These are phyloP conservation scores for Mucor velutinosus DNA, from an alignment of 371 early-diverging fungal species.

Conservation along the genomic window DNA sequence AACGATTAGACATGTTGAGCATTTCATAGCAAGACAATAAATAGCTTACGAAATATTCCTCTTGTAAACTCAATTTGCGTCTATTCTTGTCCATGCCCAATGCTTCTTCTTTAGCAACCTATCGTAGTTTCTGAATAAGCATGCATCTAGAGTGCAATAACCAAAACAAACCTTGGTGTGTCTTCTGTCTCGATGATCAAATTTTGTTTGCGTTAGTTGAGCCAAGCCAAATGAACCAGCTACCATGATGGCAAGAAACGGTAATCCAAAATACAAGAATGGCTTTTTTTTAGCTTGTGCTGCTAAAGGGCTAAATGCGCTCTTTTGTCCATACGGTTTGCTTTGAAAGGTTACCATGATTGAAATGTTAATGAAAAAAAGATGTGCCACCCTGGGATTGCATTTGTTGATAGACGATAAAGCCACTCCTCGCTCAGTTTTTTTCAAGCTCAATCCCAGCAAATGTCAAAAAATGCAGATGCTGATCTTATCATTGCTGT, in stretches of 20 bases:
- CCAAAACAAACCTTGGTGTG: constrained; percentile 29
- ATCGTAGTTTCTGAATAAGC: neutral
- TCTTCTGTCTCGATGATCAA: constrained; percentile 60
- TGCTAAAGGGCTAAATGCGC: constrained; percentile 33
- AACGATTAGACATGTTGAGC: neutral
- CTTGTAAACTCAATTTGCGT: constrained; percentile 62
- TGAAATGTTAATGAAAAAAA: neutral
- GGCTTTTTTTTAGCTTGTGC: constrained; percentile 46
- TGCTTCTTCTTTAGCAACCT: constrained; percentile 67
- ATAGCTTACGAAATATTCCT: constrained; percentile 63
- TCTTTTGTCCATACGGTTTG: constrained; percentile 39
- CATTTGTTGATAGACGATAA: neutral
- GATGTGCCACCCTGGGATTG: neutral
- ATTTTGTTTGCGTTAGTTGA: constrained; percentile 63
- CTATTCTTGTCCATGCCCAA: constrained; percentile 61
- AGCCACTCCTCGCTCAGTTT: neutral
- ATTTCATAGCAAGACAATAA: no score
- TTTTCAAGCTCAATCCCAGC: neutral
- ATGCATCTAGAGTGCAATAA: no score
- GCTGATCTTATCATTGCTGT: neutral
- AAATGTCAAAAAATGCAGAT: neutral
- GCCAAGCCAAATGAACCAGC: constrained; percentile 62
- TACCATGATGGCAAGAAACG: constrained; percentile 60
- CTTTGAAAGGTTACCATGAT: constrained; percentile 49
- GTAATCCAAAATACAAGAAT: constrained; percentile 66